Conservation (phyloP, 495 filamentous ascomycete genomes). For the Penicillium dipodomyicola region DNA sequence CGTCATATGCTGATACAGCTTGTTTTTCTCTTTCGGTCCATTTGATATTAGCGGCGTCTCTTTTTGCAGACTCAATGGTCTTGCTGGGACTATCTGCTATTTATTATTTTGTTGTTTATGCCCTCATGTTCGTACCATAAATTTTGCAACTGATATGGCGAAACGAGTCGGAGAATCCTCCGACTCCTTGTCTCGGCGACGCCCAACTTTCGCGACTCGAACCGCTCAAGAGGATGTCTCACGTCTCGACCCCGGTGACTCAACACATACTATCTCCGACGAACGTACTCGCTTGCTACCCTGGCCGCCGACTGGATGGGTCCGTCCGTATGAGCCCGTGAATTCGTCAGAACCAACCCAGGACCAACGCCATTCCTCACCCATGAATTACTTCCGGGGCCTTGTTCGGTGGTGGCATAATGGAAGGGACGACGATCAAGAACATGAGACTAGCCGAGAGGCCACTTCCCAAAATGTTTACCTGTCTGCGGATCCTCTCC, state of each 20-base stretch:
- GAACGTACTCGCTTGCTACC: constrained; percentile 26
- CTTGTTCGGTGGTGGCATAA: constrained; percentile 34
- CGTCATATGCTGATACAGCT: constrained; percentile 25
- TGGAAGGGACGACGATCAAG: constrained; percentile 10
- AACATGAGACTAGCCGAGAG: constrained; percentile 10
- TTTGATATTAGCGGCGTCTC: background rate
- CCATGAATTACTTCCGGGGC: constrained; percentile 23
- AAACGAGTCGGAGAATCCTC: constrained; percentile 23
- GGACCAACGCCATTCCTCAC: constrained; percentile 23
- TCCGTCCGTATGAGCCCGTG: constrained; percentile 35
- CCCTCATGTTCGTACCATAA: constrained; percentile 11
- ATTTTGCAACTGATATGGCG: constrained; percentile 18
- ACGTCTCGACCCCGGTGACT: constrained; percentile 46
- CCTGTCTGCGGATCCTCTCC: constrained; percentile 26
- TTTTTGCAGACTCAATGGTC: constrained; percentile 1
- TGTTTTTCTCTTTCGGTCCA: constrained; percentile 9
- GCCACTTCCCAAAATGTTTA: constrained; percentile 12
- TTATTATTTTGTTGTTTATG: constrained; percentile 1
- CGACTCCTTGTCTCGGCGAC: constrained; percentile 37
- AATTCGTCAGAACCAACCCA: constrained; percentile 20
- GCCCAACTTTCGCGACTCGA: constrained; percentile 53
- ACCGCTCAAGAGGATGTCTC: constrained; percentile 55
- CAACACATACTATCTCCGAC: constrained; percentile 18
- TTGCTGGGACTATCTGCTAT: constrained; percentile 3
- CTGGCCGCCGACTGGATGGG: constrained; percentile 24